Percentiles rank a stretch among this genome's conserved stretches.
phyloP scores from a whole-genome alignment of 2,329 filamentous ascomycete genomes.

The Phoma sp. region DNA sequence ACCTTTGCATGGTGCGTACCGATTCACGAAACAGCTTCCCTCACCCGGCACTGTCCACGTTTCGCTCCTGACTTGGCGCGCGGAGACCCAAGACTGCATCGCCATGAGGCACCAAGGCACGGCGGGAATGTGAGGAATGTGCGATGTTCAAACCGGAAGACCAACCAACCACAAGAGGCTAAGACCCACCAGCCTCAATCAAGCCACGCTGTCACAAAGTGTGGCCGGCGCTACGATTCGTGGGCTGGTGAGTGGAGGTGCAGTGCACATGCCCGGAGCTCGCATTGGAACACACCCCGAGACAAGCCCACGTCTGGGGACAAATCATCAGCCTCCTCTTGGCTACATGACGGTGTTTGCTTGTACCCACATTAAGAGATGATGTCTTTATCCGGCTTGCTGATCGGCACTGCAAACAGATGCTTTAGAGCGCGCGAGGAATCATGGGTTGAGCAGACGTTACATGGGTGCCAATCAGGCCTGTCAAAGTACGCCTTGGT shows the following conservation, averaged over 20 bases:
- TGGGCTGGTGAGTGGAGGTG: constrained; percentile 30
- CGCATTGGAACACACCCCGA: constrained; percentile 27
- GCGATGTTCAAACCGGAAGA: constrained; percentile 18
- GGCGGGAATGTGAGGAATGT: constrained; percentile 21
- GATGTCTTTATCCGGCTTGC: constrained; percentile 18
- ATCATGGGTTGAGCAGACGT: constrained; percentile 25
- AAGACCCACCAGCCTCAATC: constrained; percentile 39
- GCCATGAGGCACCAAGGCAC: constrained; percentile 25
- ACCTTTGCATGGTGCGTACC: neutral
- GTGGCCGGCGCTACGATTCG: constrained; percentile 16
- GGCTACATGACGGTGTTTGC: constrained; percentile 21
- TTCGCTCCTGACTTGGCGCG: constrained; percentile 12
- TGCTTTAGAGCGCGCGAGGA: constrained; percentile 35
- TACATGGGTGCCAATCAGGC: constrained; percentile 31
- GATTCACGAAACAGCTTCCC: neutral
- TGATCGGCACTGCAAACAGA: constrained; percentile 35
- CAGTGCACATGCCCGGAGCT: constrained; percentile 25
- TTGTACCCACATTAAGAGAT: constrained; percentile 13
- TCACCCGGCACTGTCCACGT: constrained; percentile 10
- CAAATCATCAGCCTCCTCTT: constrained; percentile 18
- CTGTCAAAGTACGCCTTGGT: constrained; percentile 18
- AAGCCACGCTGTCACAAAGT: constrained; percentile 34
- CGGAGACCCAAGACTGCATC: constrained; percentile 8
- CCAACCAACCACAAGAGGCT: constrained; percentile 21
- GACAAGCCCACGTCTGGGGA: constrained; percentile 23